Percentiles rank a stretch among this genome's conserved stretches.
These are phyloP conservation scores for Cajanus cajan DNA, from an alignment of 306 rosid species.

Conservation along the genomic window DNA sequence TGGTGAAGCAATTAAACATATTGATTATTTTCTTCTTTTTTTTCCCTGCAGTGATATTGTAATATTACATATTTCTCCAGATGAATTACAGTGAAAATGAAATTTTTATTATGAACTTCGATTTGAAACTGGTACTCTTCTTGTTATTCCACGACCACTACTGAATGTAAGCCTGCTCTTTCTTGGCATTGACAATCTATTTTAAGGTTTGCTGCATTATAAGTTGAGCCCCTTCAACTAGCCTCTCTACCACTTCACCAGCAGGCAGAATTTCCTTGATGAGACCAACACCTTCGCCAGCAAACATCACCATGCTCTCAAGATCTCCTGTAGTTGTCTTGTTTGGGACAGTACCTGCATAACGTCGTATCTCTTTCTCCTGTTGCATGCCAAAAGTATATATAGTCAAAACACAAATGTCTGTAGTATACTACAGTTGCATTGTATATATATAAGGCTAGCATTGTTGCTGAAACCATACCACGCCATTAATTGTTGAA, in stretches of 20 bases:
- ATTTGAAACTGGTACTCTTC: neutral
- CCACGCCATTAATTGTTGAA: slow-evolving; percentile 68
- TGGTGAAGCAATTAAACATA: neutral
- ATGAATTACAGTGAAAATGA: neutral
- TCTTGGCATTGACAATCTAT: slow-evolving; percentile 13
- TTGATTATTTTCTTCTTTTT: neutral
- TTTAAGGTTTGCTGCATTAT: slow-evolving; percentile 41
- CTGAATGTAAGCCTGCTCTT: neutral
- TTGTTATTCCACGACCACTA: neutral
- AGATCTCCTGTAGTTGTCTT: slow-evolving; percentile 58
- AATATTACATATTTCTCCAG: neutral
- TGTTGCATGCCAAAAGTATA: slow-evolving; percentile 17
- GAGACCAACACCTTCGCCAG: slow-evolving; percentile 76
- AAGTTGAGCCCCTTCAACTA: slow-evolving; percentile 77
- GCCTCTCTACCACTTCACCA: slow-evolving; percentile 58
- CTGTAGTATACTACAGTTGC: neutral
- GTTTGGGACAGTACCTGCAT: slow-evolving; percentile 75
- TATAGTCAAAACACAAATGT: neutral
- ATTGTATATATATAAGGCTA: neutral
- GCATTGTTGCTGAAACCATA: slow-evolving; percentile 26
- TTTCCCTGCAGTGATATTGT: neutral
- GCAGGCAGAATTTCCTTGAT: slow-evolving; percentile 71
- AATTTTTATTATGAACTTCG: neutral
- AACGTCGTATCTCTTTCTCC: slow-evolving; percentile 62
- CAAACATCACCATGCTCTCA: slow-evolving; percentile 88